phyloP scores from a whole-genome alignment of 2,329 filamentous ascomycete species.

The Fusarium bulbicola region DNA sequence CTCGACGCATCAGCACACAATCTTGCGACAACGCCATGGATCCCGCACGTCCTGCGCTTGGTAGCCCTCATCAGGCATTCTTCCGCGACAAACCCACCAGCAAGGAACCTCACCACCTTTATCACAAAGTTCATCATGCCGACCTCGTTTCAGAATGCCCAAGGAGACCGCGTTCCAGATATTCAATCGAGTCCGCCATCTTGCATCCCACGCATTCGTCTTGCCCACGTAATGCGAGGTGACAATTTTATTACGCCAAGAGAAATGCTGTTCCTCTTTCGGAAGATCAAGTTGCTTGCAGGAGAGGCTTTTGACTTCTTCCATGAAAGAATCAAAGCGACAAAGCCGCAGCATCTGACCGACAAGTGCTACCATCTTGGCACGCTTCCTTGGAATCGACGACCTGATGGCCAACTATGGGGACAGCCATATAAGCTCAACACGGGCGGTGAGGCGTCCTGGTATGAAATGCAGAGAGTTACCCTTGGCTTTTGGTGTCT shows the following conservation, averaged over 20 bases:
- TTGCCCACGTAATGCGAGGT: background rate
- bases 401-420: constrained; percentile 4
- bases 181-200: background rate
- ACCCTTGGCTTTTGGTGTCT: constrained; percentile 16
- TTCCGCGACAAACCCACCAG: background rate
- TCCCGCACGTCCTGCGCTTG: constrained; percentile 17
- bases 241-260: background rate
- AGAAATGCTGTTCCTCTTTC: constrained; percentile 13
- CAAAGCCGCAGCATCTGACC: constrained; percentile 7
- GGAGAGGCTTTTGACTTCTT: constrained; percentile 19
- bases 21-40: constrained; percentile 10
- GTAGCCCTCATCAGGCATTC: constrained; percentile 15
- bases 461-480: constrained; percentile 26
- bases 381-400: background rate
- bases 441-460: constrained; percentile 8
- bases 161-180: background rate
- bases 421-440: constrained; percentile 10
- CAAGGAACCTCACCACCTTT: background rate
- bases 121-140: constrained; percentile 10
- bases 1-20: constrained; percentile 8
- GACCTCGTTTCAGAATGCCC: background rate
- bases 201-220: background rate
- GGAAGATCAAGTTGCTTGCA: constrained; percentile 6
- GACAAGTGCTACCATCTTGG: constrained; percentile 6
- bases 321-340: background rate